phyloP scores from a whole-genome alignment of 139 green algal genomes.

The Chlorella sp. region DNA sequence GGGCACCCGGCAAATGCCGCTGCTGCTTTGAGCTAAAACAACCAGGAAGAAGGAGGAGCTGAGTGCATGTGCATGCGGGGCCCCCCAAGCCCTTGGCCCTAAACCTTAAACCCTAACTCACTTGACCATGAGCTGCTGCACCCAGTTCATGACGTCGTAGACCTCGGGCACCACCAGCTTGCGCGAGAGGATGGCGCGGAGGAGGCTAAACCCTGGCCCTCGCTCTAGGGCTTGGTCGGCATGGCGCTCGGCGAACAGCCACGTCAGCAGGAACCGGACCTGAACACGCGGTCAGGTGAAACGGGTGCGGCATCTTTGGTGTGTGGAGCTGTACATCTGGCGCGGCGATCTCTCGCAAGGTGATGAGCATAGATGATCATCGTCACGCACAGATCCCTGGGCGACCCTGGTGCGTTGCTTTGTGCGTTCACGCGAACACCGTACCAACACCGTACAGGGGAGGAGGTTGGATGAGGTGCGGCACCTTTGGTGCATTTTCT shows the following conservation, averaged over 20 bases:
- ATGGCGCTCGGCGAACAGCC: constrained; percentile 72
- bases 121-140: constrained; percentile 59
- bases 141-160: constrained; percentile 84
- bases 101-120: constrained; percentile 18
- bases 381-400: too few relatives aligned
- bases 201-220: constrained; percentile 57
- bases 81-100: constrained; percentile 1
- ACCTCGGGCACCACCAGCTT: constrained; percentile 80
- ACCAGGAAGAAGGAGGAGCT: too few relatives aligned
- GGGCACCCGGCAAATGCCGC: too few relatives aligned
- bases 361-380: background rate
- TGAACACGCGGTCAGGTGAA: constrained; percentile 23
- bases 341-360: too few relatives aligned
- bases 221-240: constrained; percentile 10
- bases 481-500: too few relatives aligned
- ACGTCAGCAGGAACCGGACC: constrained; percentile 69
- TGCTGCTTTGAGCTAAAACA: too few relatives aligned
- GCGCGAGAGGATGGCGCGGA: constrained; percentile 67
- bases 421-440: too few relatives aligned
- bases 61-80: too few relatives aligned
- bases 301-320: background rate
- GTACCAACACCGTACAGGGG: too few relatives aligned
- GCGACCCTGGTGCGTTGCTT: too few relatives aligned
- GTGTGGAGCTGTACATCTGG: too few relatives aligned
- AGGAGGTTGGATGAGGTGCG: too few relatives aligned